phyloP scores from a whole-genome alignment of 2,329 filamentous ascomycete species.

The Fusarium sp. region DNA sequence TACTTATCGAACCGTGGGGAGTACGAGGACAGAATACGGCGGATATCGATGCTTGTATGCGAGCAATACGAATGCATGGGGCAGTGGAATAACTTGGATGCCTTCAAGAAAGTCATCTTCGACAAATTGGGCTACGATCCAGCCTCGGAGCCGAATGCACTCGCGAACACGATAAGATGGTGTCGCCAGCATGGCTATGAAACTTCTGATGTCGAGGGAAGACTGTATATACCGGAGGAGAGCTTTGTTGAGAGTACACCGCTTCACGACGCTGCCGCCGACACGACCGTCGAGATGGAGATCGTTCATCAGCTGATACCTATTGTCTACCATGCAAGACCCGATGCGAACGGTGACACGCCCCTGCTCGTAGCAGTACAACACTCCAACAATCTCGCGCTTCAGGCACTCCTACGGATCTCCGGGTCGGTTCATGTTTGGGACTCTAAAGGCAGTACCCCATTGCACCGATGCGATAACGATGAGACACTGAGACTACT shows the following conservation, averaged over 20 bases:
- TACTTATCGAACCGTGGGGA: not conserved
- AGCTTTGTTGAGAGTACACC: not conserved
- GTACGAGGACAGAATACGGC: not conserved
- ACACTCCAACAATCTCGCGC: constrained; percentile 9
- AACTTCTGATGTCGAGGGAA: not conserved
- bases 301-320: constrained; percentile 16
- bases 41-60: constrained; percentile 10
- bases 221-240: not conserved
- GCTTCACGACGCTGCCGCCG: constrained; percentile 10
- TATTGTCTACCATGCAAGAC: not conserved
- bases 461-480: constrained; percentile 12
- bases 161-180: constrained; percentile 8
- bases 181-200: constrained; percentile 2
- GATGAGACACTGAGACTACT: not conserved
- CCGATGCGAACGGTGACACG: constrained; percentile 7
- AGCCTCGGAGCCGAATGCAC: constrained; percentile 1
- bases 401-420: not conserved
- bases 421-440: constrained; percentile 5
- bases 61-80: constrained; percentile 17
- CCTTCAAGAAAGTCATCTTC: constrained; percentile 14
- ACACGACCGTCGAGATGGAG: not conserved
- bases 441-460: constrained; percentile 6
- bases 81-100: constrained; percentile 6
- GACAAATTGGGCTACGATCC: constrained; percentile 1
- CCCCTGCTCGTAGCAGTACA: constrained; percentile 18